A percentile compares a stretch with the other conserved stretches of the same genome.
phyloP scores from a whole-genome alignment of 2,329 filamentous ascomycete species.

The Colletotrichum cereale region DNA sequence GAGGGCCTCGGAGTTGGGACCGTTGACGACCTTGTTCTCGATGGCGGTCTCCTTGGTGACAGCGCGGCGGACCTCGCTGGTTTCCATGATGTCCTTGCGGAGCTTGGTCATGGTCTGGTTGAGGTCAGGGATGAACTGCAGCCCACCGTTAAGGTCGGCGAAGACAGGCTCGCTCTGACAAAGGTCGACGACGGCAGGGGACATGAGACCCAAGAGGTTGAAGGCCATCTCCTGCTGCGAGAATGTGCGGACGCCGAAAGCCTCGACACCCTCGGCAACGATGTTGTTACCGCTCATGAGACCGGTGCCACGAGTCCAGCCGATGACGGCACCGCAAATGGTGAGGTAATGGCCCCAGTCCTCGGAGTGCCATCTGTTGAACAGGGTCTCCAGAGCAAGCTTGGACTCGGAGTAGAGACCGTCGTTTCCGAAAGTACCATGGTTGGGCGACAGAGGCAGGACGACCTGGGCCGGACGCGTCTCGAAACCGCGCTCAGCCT shows the following conservation, averaged over 20 bases:
- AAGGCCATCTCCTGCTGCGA: slow-evolving; percentile 99
- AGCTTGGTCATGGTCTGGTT: slow-evolving; percentile 95
- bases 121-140: slow-evolving; percentile 96
- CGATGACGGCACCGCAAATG: slow-evolving; percentile 97
- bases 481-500: slow-evolving; percentile 88
- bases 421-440: slow-evolving; percentile 97
- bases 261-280: slow-evolving; percentile 96
- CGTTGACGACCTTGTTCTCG: slow-evolving; percentile 97
- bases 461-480: slow-evolving; percentile 97
- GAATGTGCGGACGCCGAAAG: slow-evolving; percentile 96
- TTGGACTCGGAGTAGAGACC: slow-evolving; percentile 99
- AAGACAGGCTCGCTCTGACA: slow-evolving; percentile 97
- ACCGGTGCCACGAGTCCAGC: slow-evolving; percentile 98
- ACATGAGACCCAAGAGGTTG: slow-evolving; percentile 96
- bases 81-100: slow-evolving; percentile 94
- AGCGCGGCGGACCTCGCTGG: slow-evolving; percentile 90
- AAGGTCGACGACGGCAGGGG: slow-evolving; percentile 90
- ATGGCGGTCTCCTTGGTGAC: slow-evolving; percentile 96
- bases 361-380: slow-evolving; percentile 98
- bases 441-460: slow-evolving; percentile 94
- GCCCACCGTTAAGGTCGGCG: slow-evolving; percentile 95
- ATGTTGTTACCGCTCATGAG: slow-evolving; percentile 99
- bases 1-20: slow-evolving; percentile 88
- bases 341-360: slow-evolving; percentile 98
- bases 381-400: slow-evolving; percentile 94